These are phyloP conservation scores for Candida tropicalis DNA, from an alignment of 1,139 yeast genomes.

Conservation along the genomic window DNA sequence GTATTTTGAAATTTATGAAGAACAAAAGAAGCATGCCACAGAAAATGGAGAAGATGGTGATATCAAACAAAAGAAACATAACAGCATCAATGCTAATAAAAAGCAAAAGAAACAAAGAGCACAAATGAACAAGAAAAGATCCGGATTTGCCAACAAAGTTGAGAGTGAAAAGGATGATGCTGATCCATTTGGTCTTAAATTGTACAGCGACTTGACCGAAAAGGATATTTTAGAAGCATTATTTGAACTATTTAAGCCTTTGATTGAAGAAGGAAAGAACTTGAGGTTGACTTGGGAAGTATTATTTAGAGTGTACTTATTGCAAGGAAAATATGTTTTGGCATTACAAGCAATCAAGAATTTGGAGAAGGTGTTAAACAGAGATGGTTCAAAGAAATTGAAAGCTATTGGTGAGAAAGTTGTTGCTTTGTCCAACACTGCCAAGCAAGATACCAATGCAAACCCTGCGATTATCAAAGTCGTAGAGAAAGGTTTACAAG, in stretches of 20 bases:
- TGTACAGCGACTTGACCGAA: slow-evolving; percentile 31
- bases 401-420: slow-evolving; percentile 29
- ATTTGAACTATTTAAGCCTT: slow-evolving; percentile 32
- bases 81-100: slow-evolving; percentile 20
- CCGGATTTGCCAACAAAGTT: slow-evolving; percentile 41
- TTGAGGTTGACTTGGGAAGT: slow-evolving; percentile 39
- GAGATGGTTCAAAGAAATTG: slow-evolving; percentile 18
- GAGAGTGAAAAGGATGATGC: slow-evolving; percentile 48
- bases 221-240: slow-evolving; percentile 34
- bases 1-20: slow-evolving; percentile 50
- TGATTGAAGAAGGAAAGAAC: slow-evolving; percentile 38
- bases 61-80: slow-evolving; percentile 23
- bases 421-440: slow-evolving; percentile 25
- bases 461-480: slow-evolving; percentile 50
- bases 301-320: slow-evolving; percentile 40
- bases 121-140: slow-evolving; percentile 39
- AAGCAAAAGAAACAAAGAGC: slow-evolving; percentile 38
- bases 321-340: slow-evolving; percentile 48
- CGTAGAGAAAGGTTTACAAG: slow-evolving; percentile 42
- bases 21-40: slow-evolving; percentile 18
- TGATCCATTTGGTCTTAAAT: slow-evolving; percentile 52
- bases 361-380: slow-evolving; percentile 33
- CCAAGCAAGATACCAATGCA: slow-evolving; percentile 29
- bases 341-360: slow-evolving; percentile 47
- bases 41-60: slow-evolving; percentile 24